These are phyloP conservation scores for Blastocystis sp. DNA, from an alignment of 352 stramenopile species.

Conservation along the genomic window DNA sequence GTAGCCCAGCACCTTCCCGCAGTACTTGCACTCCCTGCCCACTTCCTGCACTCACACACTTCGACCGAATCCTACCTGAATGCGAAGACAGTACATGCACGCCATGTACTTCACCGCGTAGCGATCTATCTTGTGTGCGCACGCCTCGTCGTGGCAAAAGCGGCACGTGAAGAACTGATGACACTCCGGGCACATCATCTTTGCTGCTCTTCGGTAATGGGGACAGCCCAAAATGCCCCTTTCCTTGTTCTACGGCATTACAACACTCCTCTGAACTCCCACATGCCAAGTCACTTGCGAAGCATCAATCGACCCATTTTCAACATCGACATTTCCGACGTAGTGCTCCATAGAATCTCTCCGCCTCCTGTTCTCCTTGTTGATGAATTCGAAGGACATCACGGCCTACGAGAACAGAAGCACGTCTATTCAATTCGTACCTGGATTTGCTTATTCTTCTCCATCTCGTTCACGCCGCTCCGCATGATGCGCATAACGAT, in stretches of 20 bases:
- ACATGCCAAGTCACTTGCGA: slow-evolving; percentile 52
- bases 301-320: slow-evolving; percentile 52
- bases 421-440: not conserved
- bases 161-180: slow-evolving; percentile 70
- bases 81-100: slow-evolving; percentile 71
- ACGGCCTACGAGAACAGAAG: not conserved
- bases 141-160: slow-evolving; percentile 68
- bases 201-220: slow-evolving; percentile 62
- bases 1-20: slow-evolving; percentile 34
- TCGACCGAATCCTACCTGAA: slow-evolving; percentile 17
- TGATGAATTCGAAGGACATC: slow-evolving; percentile 19
- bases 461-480: not conserved
- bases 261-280: not conserved
- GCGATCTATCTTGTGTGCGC: slow-evolving; percentile 38
- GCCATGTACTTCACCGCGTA: slow-evolving; percentile 73
- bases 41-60: slow-evolving; percentile 32
- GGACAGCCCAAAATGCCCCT: slow-evolving; percentile 25
- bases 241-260: slow-evolving; percentile 60
- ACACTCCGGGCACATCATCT: slow-evolving; percentile 74
- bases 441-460: slow-evolving; percentile 60
- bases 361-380: not conserved
- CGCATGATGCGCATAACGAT: not conserved
- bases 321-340: not conserved
- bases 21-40: slow-evolving; percentile 31
- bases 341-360: slow-evolving; percentile 19